Conservation (phyloP, 2,329 filamentous ascomycete genomes). For the Didymella pinodella region DNA sequence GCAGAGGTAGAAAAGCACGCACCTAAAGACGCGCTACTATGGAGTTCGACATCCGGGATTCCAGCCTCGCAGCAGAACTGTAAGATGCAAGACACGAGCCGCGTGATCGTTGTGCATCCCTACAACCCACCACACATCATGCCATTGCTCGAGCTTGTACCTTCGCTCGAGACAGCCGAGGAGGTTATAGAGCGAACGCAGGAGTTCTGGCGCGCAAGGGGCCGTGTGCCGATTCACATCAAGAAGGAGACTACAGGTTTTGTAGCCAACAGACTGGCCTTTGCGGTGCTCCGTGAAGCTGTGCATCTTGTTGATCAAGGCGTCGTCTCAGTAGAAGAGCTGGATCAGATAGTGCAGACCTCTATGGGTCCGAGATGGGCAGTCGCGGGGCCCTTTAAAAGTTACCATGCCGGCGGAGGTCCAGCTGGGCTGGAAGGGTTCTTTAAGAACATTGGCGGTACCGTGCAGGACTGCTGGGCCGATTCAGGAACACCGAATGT, state of each 20-base stretch:
- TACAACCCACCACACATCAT: constrained; percentile 70
- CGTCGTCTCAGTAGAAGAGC: constrained; percentile 61
- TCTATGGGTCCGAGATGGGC: constrained; percentile 41
- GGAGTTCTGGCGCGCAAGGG: constrained; percentile 56
- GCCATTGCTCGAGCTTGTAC: constrained; percentile 67
- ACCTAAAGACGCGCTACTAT: constrained; percentile 58
- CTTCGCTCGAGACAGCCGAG: constrained; percentile 54
- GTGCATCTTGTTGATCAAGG: constrained; percentile 62
- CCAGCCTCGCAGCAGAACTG: constrained; percentile 59
- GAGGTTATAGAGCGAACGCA: constrained; percentile 53
- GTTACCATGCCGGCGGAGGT: constrained; percentile 67
- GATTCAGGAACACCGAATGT: constrained; percentile 56
- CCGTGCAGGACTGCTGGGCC: constrained; percentile 63
- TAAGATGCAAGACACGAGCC: constrained; percentile 52
- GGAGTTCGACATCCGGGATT: constrained; percentile 67
- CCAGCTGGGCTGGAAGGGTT: constrained; percentile 61
- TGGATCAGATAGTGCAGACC: constrained; percentile 58
- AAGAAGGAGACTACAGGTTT: constrained; percentile 63
- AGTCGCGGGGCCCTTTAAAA: constrained; percentile 62
- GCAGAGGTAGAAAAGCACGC: constrained; percentile 58
- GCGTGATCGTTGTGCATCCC: constrained; percentile 67
- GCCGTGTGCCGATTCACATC: constrained; percentile 59
- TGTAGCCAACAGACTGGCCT: constrained; percentile 65
- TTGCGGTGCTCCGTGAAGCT: constrained; percentile 64
- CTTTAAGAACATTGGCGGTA: constrained; percentile 64